Percentiles rank a stretch among this genome's conserved stretches.
phyloP scores from a whole-genome alignment of 495 filamentous ascomycete genomes.

The Lepraria neglecta region DNA sequence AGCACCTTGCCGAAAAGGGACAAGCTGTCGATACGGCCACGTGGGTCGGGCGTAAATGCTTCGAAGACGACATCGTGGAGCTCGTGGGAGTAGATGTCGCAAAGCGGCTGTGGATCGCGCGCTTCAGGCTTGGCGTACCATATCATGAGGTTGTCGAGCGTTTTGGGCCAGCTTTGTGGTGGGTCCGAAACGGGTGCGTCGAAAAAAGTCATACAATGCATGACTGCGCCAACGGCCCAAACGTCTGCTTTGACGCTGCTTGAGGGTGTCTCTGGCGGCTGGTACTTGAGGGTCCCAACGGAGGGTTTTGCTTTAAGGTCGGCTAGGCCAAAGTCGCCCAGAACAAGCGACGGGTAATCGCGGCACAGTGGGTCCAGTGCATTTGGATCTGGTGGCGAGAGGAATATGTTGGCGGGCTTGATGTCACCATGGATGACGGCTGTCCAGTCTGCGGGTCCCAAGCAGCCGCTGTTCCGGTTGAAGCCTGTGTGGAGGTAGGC shows the following conservation, averaged over 20 bases:
- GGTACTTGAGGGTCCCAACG: slow-evolving; percentile 9
- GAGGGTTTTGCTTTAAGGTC: background rate
- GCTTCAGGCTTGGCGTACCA: slow-evolving; percentile 1
- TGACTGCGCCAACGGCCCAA: slow-evolving; percentile 20
- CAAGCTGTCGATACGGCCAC: background rate
- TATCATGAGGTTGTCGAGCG: background rate
- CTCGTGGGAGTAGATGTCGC: background rate
- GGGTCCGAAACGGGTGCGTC: background rate
- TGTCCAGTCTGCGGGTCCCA: slow-evolving; percentile 4
- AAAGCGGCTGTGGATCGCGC: background rate
- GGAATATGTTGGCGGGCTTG: slow-evolving; percentile 22
- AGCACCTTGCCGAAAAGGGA: background rate
- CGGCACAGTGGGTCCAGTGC: background rate
- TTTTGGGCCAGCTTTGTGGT: background rate
- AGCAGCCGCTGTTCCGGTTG: background rate
- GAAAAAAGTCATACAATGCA: slow-evolving; percentile 12
- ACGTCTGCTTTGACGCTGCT: slow-evolving; percentile 14
- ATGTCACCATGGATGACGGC: slow-evolving; percentile 22
- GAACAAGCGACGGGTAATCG: slow-evolving; percentile 17
- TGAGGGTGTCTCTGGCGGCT: slow-evolving; percentile 16
- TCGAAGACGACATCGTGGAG: slow-evolving; percentile 12
- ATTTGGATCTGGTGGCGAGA: slow-evolving; percentile 7
- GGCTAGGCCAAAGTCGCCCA: slow-evolving; percentile 21
- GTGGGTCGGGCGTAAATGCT: slow-evolving; percentile 4
- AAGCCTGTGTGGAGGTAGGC: slow-evolving; percentile 22